phyloP scores from a whole-genome alignment of 345 rosid species.

The Psidium guajava region DNA sequence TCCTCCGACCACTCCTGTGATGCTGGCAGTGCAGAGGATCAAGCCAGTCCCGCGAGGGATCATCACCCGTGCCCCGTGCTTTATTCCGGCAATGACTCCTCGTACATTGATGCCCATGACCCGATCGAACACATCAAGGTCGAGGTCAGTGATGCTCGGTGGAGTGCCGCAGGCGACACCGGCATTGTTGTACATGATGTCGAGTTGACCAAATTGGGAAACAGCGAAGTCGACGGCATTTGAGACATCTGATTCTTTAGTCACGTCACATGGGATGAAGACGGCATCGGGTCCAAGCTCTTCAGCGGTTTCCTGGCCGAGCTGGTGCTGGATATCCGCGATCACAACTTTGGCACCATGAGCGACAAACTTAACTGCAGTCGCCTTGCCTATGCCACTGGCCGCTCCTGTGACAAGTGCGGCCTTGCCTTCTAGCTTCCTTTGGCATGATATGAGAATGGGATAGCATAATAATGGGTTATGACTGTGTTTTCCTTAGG shows the following conservation, averaged over 20 bases:
- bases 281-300: conserved; percentile 56
- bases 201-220: conserved; percentile 35
- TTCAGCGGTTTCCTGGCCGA: conserved; percentile 37
- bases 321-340: conserved; percentile 53
- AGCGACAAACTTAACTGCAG: conserved; percentile 52
- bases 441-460: not conserved
- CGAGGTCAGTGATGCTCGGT: conserved; percentile 51
- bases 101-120: conserved; percentile 61
- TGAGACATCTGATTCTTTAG: conserved; percentile 57
- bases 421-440: conserved; percentile 76
- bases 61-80: conserved; percentile 81
- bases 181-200: conserved; percentile 80
- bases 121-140: conserved; percentile 47
- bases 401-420: conserved; percentile 91
- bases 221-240: conserved; percentile 58
- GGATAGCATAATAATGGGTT: not conserved
- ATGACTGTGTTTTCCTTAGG: not conserved
- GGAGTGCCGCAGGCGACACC: conserved; percentile 62
- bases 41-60: conserved; percentile 49
- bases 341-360: conserved; percentile 77
- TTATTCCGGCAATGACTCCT: conserved; percentile 63
- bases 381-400: conserved; percentile 73
- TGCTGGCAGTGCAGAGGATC: conserved; percentile 68
- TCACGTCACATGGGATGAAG: conserved; percentile 55
- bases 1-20: conserved; percentile 61